These are phyloP conservation scores for Heliocybe sulcata DNA, from an alignment of 1,284 basidiomycete genomes.

Conservation along the genomic window DNA sequence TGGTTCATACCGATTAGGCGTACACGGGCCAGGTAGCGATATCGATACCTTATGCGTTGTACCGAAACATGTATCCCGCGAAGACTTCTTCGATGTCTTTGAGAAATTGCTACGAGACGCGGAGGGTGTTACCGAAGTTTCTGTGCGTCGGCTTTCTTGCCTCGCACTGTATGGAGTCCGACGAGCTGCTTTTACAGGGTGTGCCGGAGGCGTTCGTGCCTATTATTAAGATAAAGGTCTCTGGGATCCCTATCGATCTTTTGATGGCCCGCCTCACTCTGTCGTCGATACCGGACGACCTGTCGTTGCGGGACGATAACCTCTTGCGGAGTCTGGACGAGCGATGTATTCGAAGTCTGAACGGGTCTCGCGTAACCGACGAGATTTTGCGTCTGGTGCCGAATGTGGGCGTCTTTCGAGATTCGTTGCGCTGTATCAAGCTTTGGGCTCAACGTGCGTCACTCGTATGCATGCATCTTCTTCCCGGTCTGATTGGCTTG, in stretches of 20 bases:
- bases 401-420: slow-evolving; percentile 90
- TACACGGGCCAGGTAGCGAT: slow-evolving; percentile 94
- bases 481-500: slow-evolving; percentile 1
- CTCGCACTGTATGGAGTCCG: neutral
- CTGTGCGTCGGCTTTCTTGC: slow-evolving; percentile 47
- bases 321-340: slow-evolving; percentile 92
- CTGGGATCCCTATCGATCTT: slow-evolving; percentile 92
- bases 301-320: slow-evolving; percentile 88
- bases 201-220: slow-evolving; percentile 97
- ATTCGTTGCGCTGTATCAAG: slow-evolving; percentile 93
- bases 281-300: slow-evolving; percentile 84
- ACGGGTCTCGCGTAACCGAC: slow-evolving; percentile 96
- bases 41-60: slow-evolving; percentile 99
- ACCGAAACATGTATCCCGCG: slow-evolving; percentile 90
- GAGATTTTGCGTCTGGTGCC: slow-evolving; percentile 95
- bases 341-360: slow-evolving; percentile 89
- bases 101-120: slow-evolving; percentile 84
- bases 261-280: slow-evolving; percentile 85
- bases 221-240: slow-evolving; percentile 88
- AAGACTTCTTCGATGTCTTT: slow-evolving; percentile 94
- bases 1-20: slow-evolving; percentile 93
- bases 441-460: slow-evolving; percentile 91
- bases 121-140: slow-evolving; percentile 85
- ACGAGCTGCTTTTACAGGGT: slow-evolving; percentile 42
- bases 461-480: slow-evolving; percentile 4